Percentiles rank a stretch among this genome's conserved stretches.
These are phyloP conservation scores for Cercophora sp. DNA, from an alignment of 495 filamentous ascomycete species.

Conservation along the genomic window DNA sequence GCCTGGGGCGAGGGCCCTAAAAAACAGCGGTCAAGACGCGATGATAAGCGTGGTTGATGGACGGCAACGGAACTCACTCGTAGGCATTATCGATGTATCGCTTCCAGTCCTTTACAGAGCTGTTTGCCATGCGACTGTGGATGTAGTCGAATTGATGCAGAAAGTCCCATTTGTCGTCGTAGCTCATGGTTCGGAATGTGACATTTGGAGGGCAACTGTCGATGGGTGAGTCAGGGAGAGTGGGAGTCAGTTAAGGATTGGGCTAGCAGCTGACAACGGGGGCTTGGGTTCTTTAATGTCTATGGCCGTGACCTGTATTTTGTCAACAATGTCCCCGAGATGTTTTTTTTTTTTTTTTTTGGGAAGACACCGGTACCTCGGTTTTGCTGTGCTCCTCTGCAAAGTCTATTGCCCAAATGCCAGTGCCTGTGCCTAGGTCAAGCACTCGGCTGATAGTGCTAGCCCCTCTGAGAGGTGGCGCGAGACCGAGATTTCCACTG, in stretches of 20 bases:
- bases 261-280: not conserved
- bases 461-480: not conserved
- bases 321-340: too few relatives aligned
- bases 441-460: not conserved
- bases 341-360: not conserved
- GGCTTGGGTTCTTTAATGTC: not conserved
- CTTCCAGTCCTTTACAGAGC: not conserved
- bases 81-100: not conserved
- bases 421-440: constrained; percentile 3
- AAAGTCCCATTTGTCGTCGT: not conserved
- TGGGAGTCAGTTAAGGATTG: not conserved
- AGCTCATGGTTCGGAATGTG: not conserved
- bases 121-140: constrained; percentile 7
- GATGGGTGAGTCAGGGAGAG: not conserved
- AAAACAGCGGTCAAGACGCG: not conserved
- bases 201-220: not conserved
- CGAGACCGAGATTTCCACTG: constrained; percentile 1
- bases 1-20: not conserved
- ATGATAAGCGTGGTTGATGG: not conserved
- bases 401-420: constrained; percentile 4
- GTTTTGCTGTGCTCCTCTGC: not conserved
- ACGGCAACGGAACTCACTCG: not conserved
- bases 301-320: not conserved
- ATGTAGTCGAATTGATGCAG: constrained; percentile 3
- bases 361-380: not conserved